Evolutionary conservation across 2,329 filamentous ascomycete genomes (phyloP).

Genomic region (Scleromitrula shiraiana): DNA sequence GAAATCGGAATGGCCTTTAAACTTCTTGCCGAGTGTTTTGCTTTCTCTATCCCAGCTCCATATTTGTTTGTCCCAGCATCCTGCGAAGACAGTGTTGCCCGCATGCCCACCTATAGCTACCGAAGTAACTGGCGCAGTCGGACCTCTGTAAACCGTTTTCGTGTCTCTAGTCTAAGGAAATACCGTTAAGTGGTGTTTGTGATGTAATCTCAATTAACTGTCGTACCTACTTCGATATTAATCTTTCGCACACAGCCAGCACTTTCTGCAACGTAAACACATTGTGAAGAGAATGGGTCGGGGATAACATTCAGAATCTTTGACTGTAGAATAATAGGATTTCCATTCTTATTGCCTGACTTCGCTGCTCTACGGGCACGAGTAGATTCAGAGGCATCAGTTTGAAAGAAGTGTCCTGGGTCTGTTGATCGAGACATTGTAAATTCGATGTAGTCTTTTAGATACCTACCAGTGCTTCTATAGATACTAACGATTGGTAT

Average conservation of each 20-base stretch:
- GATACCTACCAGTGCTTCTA: too few relatives aligned
- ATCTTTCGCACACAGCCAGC: constrained; percentile 71
- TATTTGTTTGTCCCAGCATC: constrained; percentile 89
- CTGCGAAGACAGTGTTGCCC: constrained; percentile 63
- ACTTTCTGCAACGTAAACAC: constrained; percentile 77
- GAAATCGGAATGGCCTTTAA: constrained; percentile 79
- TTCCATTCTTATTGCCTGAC: constrained; percentile 68
- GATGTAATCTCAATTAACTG: neutral
- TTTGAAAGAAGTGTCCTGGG: constrained; percentile 83
- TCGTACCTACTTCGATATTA: constrained; percentile 61
- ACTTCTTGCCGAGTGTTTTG: constrained; percentile 47
- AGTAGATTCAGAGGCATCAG: constrained; percentile 42
- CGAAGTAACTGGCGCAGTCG: constrained; percentile 72
- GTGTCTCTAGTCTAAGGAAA: constrained; percentile 34
- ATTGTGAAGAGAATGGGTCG: constrained; percentile 54
- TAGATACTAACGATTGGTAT: too few relatives aligned
- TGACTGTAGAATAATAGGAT: constrained; percentile 70
- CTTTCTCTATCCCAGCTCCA: constrained; percentile 73
- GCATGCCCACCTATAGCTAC: constrained; percentile 55
- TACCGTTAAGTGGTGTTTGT: constrained; percentile 7
- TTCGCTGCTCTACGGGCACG: constrained; percentile 59
- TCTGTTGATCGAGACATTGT: constrained; percentile 67
- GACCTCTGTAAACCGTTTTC: constrained; percentile 57
- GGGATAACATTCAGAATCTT: constrained; percentile 72
- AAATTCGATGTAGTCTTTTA: too few relatives aligned